These are phyloP conservation scores for Oryza brachyantha DNA, from an alignment of 176 grass and related monocot genomes.

Conservation along the genomic window DNA sequence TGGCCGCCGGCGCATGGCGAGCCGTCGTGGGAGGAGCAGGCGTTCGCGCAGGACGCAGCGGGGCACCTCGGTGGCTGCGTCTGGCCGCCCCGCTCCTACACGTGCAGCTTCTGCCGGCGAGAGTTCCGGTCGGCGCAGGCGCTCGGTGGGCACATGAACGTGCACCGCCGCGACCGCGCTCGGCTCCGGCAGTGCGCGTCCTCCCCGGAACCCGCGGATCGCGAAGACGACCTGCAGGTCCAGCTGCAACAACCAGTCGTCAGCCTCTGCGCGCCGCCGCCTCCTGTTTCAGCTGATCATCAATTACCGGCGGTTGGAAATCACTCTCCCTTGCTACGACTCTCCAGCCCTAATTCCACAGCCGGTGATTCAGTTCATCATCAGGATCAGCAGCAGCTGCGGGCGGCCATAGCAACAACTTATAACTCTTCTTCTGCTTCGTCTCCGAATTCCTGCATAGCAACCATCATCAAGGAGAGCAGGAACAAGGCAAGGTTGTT, in stretches of 20 bases:
- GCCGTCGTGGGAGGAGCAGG: constrained; percentile 69
- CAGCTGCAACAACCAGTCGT: not conserved
- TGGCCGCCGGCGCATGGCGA: constrained; percentile 15
- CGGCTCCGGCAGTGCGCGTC: constrained; percentile 56
- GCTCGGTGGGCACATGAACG: constrained; percentile 72
- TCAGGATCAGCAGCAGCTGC: not conserved
- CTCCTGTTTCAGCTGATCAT: not conserved
- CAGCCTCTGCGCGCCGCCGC: not conserved
- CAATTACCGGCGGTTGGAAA: not conserved
- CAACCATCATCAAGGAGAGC: constrained; percentile 45
- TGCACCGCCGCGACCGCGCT: constrained; percentile 78
- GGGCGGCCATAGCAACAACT: not conserved
- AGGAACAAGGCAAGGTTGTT: constrained; percentile 17
- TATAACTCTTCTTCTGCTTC: not conserved
- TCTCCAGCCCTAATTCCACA: constrained; percentile 24
- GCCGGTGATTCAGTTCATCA: not conserved
- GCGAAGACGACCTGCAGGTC: not conserved
- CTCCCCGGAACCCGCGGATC: constrained; percentile 5
- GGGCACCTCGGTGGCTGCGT: constrained; percentile 53
- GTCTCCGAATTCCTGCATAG: constrained; percentile 25
- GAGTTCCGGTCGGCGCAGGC: constrained; percentile 79
- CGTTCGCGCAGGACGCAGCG: constrained; percentile 59
- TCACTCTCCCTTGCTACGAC: not conserved
- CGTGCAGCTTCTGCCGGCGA: constrained; percentile 67
- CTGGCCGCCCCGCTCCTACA: constrained; percentile 81